Percentiles rank a stretch among this genome's conserved stretches.
phyloP scores from a whole-genome alignment of 2,329 filamentous ascomycete species.

The Cercospora sesami region DNA sequence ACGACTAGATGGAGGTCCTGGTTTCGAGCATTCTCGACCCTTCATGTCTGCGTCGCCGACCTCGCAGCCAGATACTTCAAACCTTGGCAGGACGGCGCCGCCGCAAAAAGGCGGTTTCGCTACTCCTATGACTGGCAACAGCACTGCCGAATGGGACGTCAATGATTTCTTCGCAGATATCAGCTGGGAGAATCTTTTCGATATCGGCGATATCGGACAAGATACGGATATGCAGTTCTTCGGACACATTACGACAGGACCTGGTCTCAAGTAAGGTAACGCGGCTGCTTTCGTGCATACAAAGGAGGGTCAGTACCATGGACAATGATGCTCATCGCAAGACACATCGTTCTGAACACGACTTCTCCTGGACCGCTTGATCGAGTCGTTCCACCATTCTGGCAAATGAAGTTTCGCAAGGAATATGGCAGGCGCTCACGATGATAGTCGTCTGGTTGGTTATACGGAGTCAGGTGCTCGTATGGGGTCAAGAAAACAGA shows the following conservation, averaged over 20 bases:
- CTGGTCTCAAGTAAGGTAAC: background rate
- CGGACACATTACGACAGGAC: background rate
- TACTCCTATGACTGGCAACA: conserved; percentile 14
- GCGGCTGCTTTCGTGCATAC: background rate
- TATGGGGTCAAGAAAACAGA: background rate
- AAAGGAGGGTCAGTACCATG: too few relatives aligned
- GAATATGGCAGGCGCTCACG: background rate
- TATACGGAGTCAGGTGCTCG: background rate
- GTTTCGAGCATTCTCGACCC: conserved; percentile 10
- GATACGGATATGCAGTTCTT: conserved; percentile 24
- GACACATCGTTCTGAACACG: too few relatives aligned
- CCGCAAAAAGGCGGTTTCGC: conserved; percentile 14
- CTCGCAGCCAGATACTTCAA: conserved; percentile 4
- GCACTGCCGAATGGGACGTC: conserved; percentile 21
- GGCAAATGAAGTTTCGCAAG: too few relatives aligned
- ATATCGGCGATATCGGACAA: conserved; percentile 24
- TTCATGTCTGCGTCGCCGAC: conserved; percentile 16
- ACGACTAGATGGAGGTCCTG: conserved; percentile 13
- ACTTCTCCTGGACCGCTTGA: too few relatives aligned
- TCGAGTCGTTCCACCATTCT: background rate
- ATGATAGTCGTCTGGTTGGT: background rate
- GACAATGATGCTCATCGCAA: background rate
- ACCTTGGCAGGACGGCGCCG: conserved; percentile 4
- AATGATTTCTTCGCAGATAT: conserved; percentile 29
- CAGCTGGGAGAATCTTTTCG: conserved; percentile 29